phyloP scores from a whole-genome alignment of 192 early-diverging fungal genomes.

The Backusella parvicylindrica region DNA sequence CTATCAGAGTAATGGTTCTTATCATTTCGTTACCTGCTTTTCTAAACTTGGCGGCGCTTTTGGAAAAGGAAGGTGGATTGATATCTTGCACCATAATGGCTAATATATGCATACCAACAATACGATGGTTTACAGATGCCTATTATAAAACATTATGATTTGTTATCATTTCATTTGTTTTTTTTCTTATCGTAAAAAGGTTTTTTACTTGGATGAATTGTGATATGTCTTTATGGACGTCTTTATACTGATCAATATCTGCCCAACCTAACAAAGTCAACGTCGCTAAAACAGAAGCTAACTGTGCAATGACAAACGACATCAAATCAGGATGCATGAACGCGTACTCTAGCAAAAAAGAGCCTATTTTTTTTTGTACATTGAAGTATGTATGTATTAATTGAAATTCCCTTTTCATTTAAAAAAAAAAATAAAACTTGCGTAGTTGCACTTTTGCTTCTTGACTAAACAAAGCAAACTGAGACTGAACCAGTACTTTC shows the following conservation, averaged over 20 bases:
- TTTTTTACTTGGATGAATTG: slow-evolving; percentile 54
- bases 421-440: slow-evolving; percentile 17
- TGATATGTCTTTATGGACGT: slow-evolving; percentile 46
- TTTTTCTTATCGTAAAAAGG: too few relatives aligned
- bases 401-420: neutral
- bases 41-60: slow-evolving; percentile 64
- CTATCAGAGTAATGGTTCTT: neutral
- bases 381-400: neutral
- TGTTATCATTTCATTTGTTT: too few relatives aligned
- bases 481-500: slow-evolving; percentile 50
- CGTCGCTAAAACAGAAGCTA: slow-evolving; percentile 59
- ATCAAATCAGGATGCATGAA: slow-evolving; percentile 52
- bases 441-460: slow-evolving; percentile 30
- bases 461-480: slow-evolving; percentile 28
- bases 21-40: slow-evolving; percentile 53
- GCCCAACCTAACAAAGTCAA: slow-evolving; percentile 74
- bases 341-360: slow-evolving; percentile 58
- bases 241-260: slow-evolving; percentile 64
- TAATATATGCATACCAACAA: slow-evolving; percentile 68
- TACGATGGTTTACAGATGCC: slow-evolving; percentile 51
- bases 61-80: slow-evolving; percentile 55
- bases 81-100: slow-evolving; percentile 71
- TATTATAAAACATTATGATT: slow-evolving; percentile 12
- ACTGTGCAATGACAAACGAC: slow-evolving; percentile 54
- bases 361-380: slow-evolving; percentile 42